Percentiles rank a stretch among this genome's conserved stretches.
These are phyloP conservation scores for Cladosporium sp. DNA, from an alignment of 2,329 filamentous ascomycete species.

Conservation along the genomic window DNA sequence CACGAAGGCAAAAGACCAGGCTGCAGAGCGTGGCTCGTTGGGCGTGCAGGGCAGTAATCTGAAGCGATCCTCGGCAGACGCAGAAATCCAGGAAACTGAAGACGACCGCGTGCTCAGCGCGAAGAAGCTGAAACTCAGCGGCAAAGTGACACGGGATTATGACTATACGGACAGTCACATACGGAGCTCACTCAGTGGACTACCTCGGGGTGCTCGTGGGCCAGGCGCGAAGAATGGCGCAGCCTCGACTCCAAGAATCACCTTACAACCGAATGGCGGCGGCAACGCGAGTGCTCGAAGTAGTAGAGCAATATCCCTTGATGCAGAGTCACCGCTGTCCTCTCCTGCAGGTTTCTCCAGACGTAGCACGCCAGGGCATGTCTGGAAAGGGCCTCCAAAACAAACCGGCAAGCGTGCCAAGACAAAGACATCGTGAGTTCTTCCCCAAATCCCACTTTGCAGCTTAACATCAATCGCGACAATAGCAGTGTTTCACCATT, in stretches of 20 bases:
- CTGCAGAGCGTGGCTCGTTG: constrained; percentile 26
- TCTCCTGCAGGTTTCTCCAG: constrained; percentile 32
- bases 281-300: constrained; percentile 25
- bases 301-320: constrained; percentile 31
- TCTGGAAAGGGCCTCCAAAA: constrained; percentile 29
- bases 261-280: constrained; percentile 27
- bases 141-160: constrained; percentile 32
- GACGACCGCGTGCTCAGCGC: constrained; percentile 32
- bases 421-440: constrained; percentile 43
- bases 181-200: constrained; percentile 22
- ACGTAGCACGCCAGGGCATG: constrained; percentile 31
- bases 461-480: constrained; percentile 16
- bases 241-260: constrained; percentile 28
- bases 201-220: not conserved
- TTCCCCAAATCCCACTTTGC: constrained; percentile 17
- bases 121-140: constrained; percentile 37
- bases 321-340: constrained; percentile 37
- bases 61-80: constrained; percentile 40
- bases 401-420: constrained; percentile 37
- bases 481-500: constrained; percentile 9
- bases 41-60: constrained; percentile 28
- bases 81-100: constrained; percentile 30
- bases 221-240: constrained; percentile 24
- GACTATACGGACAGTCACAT: constrained; percentile 36
- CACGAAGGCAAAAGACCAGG: constrained; percentile 30